phyloP scores from a whole-genome alignment of 768 basidiomycete species.

The Mycena polygramma region DNA sequence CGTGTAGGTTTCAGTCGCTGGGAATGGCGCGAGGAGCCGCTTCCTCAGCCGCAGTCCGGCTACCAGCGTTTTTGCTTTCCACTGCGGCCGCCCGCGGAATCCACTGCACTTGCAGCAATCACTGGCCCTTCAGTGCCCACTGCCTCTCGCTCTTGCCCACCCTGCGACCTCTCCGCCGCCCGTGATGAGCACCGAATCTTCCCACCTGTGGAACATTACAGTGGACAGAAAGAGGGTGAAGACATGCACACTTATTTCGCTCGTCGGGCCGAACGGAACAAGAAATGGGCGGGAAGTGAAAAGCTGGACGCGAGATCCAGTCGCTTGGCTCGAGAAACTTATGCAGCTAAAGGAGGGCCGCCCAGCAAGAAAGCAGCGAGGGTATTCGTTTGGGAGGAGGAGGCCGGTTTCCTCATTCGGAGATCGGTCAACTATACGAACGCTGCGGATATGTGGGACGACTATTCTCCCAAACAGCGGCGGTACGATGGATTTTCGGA shows the following conservation, averaged over 20 bases:
- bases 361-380: slow-evolving; percentile 1
- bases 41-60: no score
- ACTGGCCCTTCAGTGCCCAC: no score
- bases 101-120: no score
- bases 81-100: no score
- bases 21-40: no score
- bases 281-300: background rate
- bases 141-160: no score
- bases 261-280: background rate
- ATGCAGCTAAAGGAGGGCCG: background rate
- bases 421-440: background rate
- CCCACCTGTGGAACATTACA: no score
- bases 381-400: slow-evolving; percentile 29
- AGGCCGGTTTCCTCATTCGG: slow-evolving; percentile 15
- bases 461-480: slow-evolving; percentile 1
- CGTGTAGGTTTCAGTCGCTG: no score
- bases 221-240: slow-evolving; percentile 21
- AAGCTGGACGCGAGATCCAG: background rate
- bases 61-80: no score
- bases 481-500: background rate
- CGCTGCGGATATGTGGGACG: slow-evolving; percentile 11
- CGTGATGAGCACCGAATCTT: no score
- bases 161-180: no score
- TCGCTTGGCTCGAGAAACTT: background rate
- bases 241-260: background rate